Evolutionary conservation across 2,329 filamentous ascomycete genomes (phyloP), one percentile per base, ranked within the genome.

Genomic region (Hymenoscyphus scutula): DNA sequence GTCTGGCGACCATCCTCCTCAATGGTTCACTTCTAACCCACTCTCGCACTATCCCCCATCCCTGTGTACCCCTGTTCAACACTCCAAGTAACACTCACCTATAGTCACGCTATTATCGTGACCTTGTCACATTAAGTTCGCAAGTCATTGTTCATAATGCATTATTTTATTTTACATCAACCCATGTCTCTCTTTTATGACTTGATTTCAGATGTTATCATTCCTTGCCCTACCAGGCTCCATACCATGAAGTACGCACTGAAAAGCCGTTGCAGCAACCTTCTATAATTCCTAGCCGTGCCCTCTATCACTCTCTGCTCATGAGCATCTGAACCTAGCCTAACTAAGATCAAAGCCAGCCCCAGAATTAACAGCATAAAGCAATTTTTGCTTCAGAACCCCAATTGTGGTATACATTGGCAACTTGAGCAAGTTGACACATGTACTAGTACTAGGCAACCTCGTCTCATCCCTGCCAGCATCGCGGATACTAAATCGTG

Each of bases 381-480:
- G 78, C 64, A 99, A 75, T 78, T 97, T 98, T 72, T 88, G 84
- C 73, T 84, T 88, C 71, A 99, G 75, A 30, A 80, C 82, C 63
- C 79, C 76, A 66, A 87, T 85, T 37, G 81, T 86, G 56, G 76
- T 83, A 76, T 98, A 99, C 67, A 88, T 85, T 6, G 95, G 95
- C 68, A 99, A 77, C 80, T 99, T 99, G 56, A 99, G 78, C 69
- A 99, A 75, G 74, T 99, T 99, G 30, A 98, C 92, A 71, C 95
- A 99, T 0, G 95, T 99, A 74, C 93, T 97, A 19, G 95, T 92
- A 73, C 92, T 98, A 2, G 95, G 95, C 66, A 97, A 78, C 63
- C 95, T 82, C 56, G 85, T 83, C 76, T 94, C 84, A 72, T 96
- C 91, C 29, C 78, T 79, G 4, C 91, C 90, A 0, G 87, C 88